Percentiles rank a stretch among this genome's conserved stretches.
Evolutionary conservation across 306 rosid genomes (phyloP).

Genomic region (Malus fusca): DNA sequence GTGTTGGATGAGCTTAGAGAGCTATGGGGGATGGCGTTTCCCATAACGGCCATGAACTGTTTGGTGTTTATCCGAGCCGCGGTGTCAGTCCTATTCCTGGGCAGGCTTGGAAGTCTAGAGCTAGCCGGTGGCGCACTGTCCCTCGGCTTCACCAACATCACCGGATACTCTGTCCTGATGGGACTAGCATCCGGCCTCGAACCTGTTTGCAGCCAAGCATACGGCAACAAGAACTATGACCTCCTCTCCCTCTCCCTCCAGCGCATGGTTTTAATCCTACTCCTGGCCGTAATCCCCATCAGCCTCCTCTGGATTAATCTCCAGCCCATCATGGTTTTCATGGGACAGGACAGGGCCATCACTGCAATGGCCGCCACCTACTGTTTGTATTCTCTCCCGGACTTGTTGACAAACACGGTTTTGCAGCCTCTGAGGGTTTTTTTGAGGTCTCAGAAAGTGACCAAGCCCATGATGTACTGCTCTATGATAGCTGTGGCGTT

Average conservation of each 20-base stretch:
- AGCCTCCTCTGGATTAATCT: slow-evolving; percentile 67
- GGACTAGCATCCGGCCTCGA: slow-evolving; percentile 93
- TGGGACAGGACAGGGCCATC: slow-evolving; percentile 69
- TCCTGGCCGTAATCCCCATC: slow-evolving; percentile 63
- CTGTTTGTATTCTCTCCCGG: slow-evolving; percentile 75
- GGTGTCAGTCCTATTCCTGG: slow-evolving; percentile 71
- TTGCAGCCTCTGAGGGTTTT: slow-evolving; percentile 73
- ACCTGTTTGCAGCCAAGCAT: slow-evolving; percentile 88
- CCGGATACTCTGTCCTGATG: slow-evolving; percentile 87
- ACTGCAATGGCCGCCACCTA: slow-evolving; percentile 63
- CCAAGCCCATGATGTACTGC: slow-evolving; percentile 86
- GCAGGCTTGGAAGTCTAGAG: slow-evolving; percentile 74
- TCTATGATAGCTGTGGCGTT: slow-evolving; percentile 58
- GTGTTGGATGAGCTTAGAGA: slow-evolving; percentile 67
- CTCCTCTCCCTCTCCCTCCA: slow-evolving; percentile 67
- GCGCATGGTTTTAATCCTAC: slow-evolving; percentile 72
- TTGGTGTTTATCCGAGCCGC: slow-evolving; percentile 62
- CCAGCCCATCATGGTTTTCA: slow-evolving; percentile 52
- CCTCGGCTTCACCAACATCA: slow-evolving; percentile 89
- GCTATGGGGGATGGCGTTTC: slow-evolving; percentile 72
- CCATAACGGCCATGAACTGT: slow-evolving; percentile 67
- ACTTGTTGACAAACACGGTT: slow-evolving; percentile 62
- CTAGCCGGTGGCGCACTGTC: slow-evolving; percentile 98
- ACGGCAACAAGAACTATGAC: slow-evolving; percentile 70
- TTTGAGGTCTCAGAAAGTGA: slow-evolving; percentile 66